Evolutionary conservation across 2,329 filamentous ascomycete species (phyloP), one percentile per base, ranked within the genome.

Genomic region (Phaeosphaeria sp.): DNA sequence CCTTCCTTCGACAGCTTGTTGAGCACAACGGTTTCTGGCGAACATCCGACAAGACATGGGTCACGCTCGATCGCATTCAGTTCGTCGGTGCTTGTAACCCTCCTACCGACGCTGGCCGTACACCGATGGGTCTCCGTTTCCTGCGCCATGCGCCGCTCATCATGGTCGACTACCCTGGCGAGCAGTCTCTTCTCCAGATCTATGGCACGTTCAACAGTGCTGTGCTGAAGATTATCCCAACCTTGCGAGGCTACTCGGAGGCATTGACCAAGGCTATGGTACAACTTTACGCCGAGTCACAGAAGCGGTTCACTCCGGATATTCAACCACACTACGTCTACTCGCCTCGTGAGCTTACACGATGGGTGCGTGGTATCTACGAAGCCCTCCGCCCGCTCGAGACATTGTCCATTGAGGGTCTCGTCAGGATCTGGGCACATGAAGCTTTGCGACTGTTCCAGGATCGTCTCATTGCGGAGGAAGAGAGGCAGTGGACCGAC

Each of bases 11-110:
- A 68, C 95, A 99, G 77, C 88, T 99, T 61, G 93, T 99, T 49
- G 95, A 99, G 77, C 95, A 99, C 74, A 98, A 98, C 68, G 95
- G 95, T 27, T 99, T 99, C 86, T 99, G 96, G 96, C 87, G 94
- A 67, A 97, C 96, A 0, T 91, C 91, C 0, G 96, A 98, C 80
- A 97, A 97, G 82, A 93, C 91, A 3, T 99, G 95, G 95, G 95
- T 99, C 50, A 96, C 92, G 6, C 86, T 99, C 20, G 96, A 99
- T 74, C 91, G 96, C 45, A 98, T 99, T 71, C 95, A 99, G 74
- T 99, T 99, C 67, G 96, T 99, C 52, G 95, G 95, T 68, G 95
- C 95, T 71, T 99, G 95, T 77, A 99, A 99, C 79, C 96, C 95
- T 69, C 95, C 95, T 0, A 98, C 95, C 0, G 96, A 99, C 79